Evolutionary conservation across 176 grass and related monocot genomes (phyloP).

Genomic region (Raddia guianensis): DNA sequence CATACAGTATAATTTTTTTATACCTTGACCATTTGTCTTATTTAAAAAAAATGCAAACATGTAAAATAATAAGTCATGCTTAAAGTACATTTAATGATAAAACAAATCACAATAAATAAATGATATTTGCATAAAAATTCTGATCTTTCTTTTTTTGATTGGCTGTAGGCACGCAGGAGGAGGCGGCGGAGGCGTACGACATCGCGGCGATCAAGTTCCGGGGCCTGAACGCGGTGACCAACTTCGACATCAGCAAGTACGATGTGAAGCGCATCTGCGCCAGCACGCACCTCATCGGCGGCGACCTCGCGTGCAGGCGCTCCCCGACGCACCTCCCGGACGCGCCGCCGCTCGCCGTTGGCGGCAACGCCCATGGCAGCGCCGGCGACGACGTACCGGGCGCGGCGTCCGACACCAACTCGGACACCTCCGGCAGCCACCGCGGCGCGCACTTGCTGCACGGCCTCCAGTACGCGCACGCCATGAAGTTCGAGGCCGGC

Average conservation of each 20-base stretch:
- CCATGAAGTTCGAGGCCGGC: conserved; percentile 62
- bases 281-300: conserved; percentile 75
- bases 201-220: conserved; percentile 98
- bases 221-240: conserved; percentile 86
- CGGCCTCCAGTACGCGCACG: conserved; percentile 49
- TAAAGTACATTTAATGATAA: too few species aligned
- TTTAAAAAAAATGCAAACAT: too few species aligned
- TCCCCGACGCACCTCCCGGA: conserved; percentile 34
- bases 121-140: too few species aligned
- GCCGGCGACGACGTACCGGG: neutral
- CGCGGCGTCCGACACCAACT: conserved; percentile 39
- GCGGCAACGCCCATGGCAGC: neutral
- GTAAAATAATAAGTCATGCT: too few species aligned
- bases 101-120: too few species aligned
- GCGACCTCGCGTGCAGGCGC: conserved; percentile 64
- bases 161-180: conserved; percentile 85
- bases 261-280: conserved; percentile 88
- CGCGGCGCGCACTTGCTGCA: conserved; percentile 53
- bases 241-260: conserved; percentile 95
- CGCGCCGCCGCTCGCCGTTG: neutral
- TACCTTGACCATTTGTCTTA: too few species aligned
- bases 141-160: neutral
- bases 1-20: too few species aligned
- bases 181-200: conserved; percentile 93
- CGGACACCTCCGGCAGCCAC: conserved; percentile 38